Percentiles rank a stretch among this genome's conserved stretches.
These are phyloP conservation scores for Gamarada debralockiae DNA, from an alignment of 495 filamentous ascomycete genomes.

Conservation along the genomic window DNA sequence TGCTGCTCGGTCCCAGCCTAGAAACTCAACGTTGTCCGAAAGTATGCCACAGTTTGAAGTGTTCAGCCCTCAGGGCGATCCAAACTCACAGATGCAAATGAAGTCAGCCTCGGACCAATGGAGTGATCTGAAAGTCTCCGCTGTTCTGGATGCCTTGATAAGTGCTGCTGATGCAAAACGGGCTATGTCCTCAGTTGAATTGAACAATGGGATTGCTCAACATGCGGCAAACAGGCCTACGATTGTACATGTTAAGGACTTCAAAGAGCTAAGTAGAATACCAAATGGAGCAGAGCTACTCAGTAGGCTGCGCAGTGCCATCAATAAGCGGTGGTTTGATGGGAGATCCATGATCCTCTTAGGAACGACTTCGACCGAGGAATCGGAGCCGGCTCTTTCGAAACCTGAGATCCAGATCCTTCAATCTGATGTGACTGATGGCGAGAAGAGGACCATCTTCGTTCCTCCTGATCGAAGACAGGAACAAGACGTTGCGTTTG, in stretches of 20 bases:
- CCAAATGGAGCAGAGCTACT: conserved; percentile 61
- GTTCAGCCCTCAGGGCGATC: neutral
- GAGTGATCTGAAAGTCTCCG: conserved; percentile 32
- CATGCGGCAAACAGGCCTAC: conserved; percentile 33
- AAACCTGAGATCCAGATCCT: conserved; percentile 23
- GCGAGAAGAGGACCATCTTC: conserved; percentile 45
- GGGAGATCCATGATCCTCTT: conserved; percentile 74
- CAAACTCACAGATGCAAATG: neutral
- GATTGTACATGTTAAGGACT: conserved; percentile 80
- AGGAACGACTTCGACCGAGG: conserved; percentile 49
- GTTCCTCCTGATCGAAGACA: conserved; percentile 30
- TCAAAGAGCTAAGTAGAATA: conserved; percentile 65
- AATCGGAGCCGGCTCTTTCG: conserved; percentile 8
- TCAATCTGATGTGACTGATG: conserved; percentile 36
- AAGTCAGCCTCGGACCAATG: conserved; percentile 19
- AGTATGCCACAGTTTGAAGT: neutral
- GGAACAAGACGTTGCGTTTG: conserved; percentile 16
- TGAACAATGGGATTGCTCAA: conserved; percentile 4
- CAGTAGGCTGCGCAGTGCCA: conserved; percentile 59
- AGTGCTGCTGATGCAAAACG: conserved; percentile 24
- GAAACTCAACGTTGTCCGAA: neutral
- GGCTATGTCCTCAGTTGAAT: neutral
- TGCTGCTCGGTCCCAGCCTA: neutral
- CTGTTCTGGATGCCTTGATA: conserved; percentile 26
- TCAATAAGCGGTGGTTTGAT: conserved; percentile 61